A percentile compares a stretch with the other conserved stretches of the same genome.
Conservation (phyloP, 768 basidiomycete genomes). For the Russula earlei region DNA sequence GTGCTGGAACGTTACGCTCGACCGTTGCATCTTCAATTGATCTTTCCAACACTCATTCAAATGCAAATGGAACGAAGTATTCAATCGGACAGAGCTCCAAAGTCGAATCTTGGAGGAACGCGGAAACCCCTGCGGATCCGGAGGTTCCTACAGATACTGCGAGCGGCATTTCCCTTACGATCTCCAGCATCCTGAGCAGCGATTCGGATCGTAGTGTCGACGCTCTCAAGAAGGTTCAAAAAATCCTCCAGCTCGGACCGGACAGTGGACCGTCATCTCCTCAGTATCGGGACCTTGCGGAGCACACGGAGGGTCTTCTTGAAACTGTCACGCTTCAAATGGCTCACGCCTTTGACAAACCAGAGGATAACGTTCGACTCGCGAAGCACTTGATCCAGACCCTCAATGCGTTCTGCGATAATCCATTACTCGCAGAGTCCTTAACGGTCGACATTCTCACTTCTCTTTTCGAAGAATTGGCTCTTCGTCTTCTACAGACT, state of each 20-base stretch:
- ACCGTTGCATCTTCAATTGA: conserved; percentile 1
- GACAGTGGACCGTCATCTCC: conserved; percentile 60
- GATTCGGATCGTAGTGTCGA: conserved; percentile 84
- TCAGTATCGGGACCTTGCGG: conserved; percentile 68
- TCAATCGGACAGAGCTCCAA: conserved; percentile 14
- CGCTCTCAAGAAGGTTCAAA: conserved; percentile 87
- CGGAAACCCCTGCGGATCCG: conserved; percentile 9
- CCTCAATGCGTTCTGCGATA: conserved; percentile 90
- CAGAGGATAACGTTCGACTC: conserved; percentile 80
- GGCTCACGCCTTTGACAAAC: conserved; percentile 83
- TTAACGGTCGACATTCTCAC: conserved; percentile 79
- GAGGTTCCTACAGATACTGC: conserved; percentile 23
- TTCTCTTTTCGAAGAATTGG: conserved; percentile 84
- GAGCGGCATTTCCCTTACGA: conserved; percentile 69
- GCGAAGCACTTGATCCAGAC: conserved; percentile 98
- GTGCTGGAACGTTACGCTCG: conserved; percentile 26
- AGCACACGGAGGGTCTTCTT: conserved; percentile 74
- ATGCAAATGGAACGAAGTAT: conserved; percentile 3
- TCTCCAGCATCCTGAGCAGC: conserved; percentile 82
- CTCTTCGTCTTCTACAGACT: conserved; percentile 83
- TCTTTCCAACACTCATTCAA: background rate
- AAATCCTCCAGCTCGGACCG: conserved; percentile 66
- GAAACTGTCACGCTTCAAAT: conserved; percentile 88
- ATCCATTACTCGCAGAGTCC: conserved; percentile 77
- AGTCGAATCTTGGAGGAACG: conserved; percentile 15